These are phyloP conservation scores for Hygrophila difformis DNA, from an alignment of 257 asterid genomes.

Conservation along the genomic window DNA sequence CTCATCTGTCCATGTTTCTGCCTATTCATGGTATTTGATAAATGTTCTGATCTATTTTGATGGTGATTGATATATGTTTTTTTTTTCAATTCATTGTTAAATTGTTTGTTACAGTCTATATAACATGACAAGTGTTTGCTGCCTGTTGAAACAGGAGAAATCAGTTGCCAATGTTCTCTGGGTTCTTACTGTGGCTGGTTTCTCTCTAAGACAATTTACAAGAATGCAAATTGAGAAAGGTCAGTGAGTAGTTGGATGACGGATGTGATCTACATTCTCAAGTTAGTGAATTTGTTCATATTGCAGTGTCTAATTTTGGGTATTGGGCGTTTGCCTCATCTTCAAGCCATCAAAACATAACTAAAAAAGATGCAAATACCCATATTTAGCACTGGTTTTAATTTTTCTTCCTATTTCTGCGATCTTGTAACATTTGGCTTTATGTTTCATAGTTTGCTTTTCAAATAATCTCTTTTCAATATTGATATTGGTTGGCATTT, in stretches of 20 bases:
- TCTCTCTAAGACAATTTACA: slow-evolving; percentile 20
- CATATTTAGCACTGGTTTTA: background rate
- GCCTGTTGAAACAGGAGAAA: slow-evolving; percentile 26
- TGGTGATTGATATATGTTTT: slow-evolving; percentile 1
- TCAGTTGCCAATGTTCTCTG: slow-evolving; percentile 28
- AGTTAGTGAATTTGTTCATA: slow-evolving; percentile 1
- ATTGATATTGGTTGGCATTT: background rate
- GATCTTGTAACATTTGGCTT: slow-evolving; percentile 3
- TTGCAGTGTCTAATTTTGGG: background rate
- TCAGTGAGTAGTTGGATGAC: slow-evolving; percentile 22
- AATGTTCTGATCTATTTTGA: background rate
- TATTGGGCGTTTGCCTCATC: slow-evolving; percentile 1
- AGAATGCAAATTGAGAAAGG: slow-evolving; percentile 59
- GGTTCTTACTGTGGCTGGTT: slow-evolving; percentile 34
- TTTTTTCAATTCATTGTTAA: slow-evolving; percentile 2
- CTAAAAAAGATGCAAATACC: slow-evolving; percentile 1
- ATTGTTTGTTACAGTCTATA: slow-evolving; percentile 6
- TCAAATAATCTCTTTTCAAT: background rate
- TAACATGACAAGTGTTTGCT: slow-evolving; percentile 13
- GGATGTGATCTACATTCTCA: slow-evolving; percentile 2
- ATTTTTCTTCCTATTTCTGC: background rate
- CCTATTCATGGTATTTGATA: too few species aligned
- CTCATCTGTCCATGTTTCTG: too few species aligned
- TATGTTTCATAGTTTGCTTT: slow-evolving; percentile 6
- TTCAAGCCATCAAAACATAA: background rate